These are phyloP conservation scores for Polytrichum formosum DNA, from an alignment of 225 moss, liverwort and hornwort genomes.

Conservation along the genomic window DNA sequence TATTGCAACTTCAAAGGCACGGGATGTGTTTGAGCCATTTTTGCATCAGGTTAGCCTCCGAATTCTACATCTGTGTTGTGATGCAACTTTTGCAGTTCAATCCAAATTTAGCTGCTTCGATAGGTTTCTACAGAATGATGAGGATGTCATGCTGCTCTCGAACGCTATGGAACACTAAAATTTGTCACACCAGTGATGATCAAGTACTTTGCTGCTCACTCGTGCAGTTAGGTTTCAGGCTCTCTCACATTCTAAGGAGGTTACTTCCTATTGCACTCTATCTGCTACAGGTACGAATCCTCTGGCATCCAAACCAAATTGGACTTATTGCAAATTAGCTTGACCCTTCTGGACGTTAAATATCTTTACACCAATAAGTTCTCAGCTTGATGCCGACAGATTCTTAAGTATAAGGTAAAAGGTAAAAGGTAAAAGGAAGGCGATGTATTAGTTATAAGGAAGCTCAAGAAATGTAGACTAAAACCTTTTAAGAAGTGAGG, in stretches of 20 bases:
- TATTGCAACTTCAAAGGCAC: constrained; percentile 88
- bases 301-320: neutral
- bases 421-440: too few relatives aligned
- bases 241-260: constrained; percentile 88
- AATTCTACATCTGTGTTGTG: neutral
- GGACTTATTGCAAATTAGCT: neutral
- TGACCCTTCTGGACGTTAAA: neutral
- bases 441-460: too few relatives aligned
- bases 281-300: constrained; percentile 69
- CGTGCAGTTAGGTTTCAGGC: constrained; percentile 89
- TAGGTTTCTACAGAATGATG: neutral
- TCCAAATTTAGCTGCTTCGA: neutral
- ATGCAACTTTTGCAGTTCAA: neutral
- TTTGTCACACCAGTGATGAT: neutral
- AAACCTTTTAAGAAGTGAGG: too few relatives aligned
- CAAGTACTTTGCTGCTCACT: neutral
- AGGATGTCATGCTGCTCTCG: neutral
- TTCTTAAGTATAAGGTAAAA: too few relatives aligned
- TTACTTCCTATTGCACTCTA: constrained; percentile 81
- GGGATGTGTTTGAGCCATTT: constrained; percentile 93
- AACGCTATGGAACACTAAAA: neutral
- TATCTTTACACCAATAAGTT: too few relatives aligned
- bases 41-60: constrained; percentile 63
- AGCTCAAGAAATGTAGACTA: too few relatives aligned
- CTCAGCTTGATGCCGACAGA: too few relatives aligned